Evolutionary conservation across 1,139 yeast genomes (phyloP), one percentile per base, ranked within the genome.

Genomic region (Geotrichum fermentans): DNA sequence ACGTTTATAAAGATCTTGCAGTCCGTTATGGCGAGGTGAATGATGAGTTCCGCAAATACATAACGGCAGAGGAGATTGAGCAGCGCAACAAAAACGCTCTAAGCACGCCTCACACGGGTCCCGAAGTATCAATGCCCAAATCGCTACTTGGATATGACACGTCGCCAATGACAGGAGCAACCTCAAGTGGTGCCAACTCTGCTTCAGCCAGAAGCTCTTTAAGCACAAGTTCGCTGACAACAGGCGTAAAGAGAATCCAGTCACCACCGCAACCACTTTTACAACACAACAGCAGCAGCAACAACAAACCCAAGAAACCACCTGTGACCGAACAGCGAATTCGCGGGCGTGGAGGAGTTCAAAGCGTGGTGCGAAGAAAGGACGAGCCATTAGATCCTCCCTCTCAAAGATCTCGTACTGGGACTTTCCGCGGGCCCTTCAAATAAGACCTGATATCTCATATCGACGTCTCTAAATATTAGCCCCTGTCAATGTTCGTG

Each of bases 331-430:
- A n/a, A n/a, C n/a, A n/a, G 4, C 50, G 65, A 26, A 57, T 62
- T 36, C 54, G 63, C 3, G 69, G 69, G 18, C 57, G 69, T 4
- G 69, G 69, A 5, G 69, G 69, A 3, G 64, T 64, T 3, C 69
- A 65, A 48, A 65, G 62, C 37, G 44, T 52, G 3, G 44, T 43
- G 17, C 40, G 50, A 8, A 49, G 45, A 17, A 24, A 49, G 14
- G 32, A 47, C 21, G 33, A 3, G 16, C 10, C 30, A 18, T 7
- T 22, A n/a, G 5, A 22, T 6, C 26, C 35, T 29, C n/a, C n/a
- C n/a, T n/a, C n/a, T n/a, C n/a, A n/a, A n/a, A 29, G 43, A 21
- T 40, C 43, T 7, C 36, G 43, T 18, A 20, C 20, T 11, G 29
- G 50, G 7, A 34, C 33, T 10, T 36, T 29, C 32, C 40, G 36